These are phyloP conservation scores for Chytriomyces sp. DNA, from an alignment of 192 early-diverging fungal genomes.

Conservation along the genomic window DNA sequence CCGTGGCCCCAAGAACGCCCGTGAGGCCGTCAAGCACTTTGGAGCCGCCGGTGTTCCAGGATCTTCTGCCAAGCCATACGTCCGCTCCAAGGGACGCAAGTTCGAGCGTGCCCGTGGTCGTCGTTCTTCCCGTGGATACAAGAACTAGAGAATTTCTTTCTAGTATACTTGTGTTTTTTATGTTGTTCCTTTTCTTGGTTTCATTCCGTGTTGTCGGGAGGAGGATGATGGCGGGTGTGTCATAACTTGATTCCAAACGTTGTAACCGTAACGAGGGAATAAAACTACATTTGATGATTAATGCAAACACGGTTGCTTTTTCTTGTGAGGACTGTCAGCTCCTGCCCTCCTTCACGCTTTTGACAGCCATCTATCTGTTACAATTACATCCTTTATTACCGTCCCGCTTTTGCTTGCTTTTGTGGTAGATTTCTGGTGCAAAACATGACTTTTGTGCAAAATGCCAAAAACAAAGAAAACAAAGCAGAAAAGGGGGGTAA, in stretches of 20 bases:
- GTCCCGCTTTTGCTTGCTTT: too few relatives aligned
- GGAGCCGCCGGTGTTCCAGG: conserved; percentile 81
- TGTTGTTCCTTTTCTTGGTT: conserved; percentile 5
- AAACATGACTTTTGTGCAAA: too few relatives aligned
- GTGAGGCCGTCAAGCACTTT: conserved; percentile 99
- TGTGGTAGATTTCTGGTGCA: too few relatives aligned
- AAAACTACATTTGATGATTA: not conserved
- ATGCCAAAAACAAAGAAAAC: too few relatives aligned
- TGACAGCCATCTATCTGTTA: too few relatives aligned
- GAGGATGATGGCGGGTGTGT: not conserved
- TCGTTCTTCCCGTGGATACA: conserved; percentile 98
- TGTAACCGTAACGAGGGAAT: not conserved
- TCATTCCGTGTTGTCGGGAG: too few relatives aligned
- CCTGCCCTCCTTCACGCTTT: too few relatives aligned
- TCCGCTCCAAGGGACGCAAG: conserved; percentile 99
- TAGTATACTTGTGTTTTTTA: not conserved
- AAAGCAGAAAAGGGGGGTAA: too few relatives aligned
- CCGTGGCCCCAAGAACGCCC: conserved; percentile 91
- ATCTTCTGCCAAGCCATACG: conserved; percentile 74
- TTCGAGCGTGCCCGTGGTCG: conserved; percentile 99
- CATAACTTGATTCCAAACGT: not conserved
- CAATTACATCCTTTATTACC: too few relatives aligned
- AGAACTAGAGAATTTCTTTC: conserved; percentile 49
- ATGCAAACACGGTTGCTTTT: not conserved
- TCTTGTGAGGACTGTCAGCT: not conserved